A percentile compares a stretch with the other conserved stretches of the same genome.
Evolutionary conservation across 2,329 filamentous ascomycete species (phyloP).

Genomic region (Phialophora chinensis): DNA sequence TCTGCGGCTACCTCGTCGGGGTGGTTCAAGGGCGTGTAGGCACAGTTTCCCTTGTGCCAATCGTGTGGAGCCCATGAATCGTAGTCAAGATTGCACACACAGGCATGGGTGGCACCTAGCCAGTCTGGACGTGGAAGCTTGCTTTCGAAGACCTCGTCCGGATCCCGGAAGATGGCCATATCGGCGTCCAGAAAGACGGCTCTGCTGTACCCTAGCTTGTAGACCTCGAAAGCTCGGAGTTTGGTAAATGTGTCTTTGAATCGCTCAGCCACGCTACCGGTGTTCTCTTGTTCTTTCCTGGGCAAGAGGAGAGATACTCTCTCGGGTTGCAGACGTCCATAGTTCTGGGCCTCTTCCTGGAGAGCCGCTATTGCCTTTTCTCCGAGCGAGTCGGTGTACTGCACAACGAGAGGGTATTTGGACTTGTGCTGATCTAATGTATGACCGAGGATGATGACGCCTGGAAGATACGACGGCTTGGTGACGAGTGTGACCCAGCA

Average conservation of each 20-base stretch:
- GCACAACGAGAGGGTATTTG: slow-evolving; percentile 56
- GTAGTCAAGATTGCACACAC: slow-evolving; percentile 43
- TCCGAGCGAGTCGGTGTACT: slow-evolving; percentile 55
- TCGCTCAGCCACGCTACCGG: slow-evolving; percentile 55
- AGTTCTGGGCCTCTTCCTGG: slow-evolving; percentile 48
- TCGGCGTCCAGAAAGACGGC: slow-evolving; percentile 61
- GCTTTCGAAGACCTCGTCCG: slow-evolving; percentile 54
- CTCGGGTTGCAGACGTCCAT: slow-evolving; percentile 49
- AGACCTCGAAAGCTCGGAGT: slow-evolving; percentile 58
- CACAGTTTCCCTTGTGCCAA: slow-evolving; percentile 58
- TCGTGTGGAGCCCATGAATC: slow-evolving; percentile 58
- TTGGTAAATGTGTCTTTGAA: slow-evolving; percentile 64
- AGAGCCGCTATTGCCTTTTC: slow-evolving; percentile 51
- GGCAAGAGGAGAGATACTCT: slow-evolving; percentile 52
- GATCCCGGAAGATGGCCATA: slow-evolving; percentile 55
- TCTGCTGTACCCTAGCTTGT: slow-evolving; percentile 45
- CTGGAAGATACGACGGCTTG: slow-evolving; percentile 58
- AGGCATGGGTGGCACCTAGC: slow-evolving; percentile 41
- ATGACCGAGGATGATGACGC: slow-evolving; percentile 58
- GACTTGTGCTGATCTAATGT: slow-evolving; percentile 55
- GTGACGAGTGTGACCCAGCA: slow-evolving; percentile 59
- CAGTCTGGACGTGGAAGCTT: slow-evolving; percentile 48
- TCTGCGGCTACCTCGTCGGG: slow-evolving; percentile 42
- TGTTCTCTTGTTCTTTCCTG: slow-evolving; percentile 41
- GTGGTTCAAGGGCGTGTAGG: slow-evolving; percentile 42